A percentile compares a stretch with the other conserved stretches of the same genome.
Evolutionary conservation across 345 rosid genomes (phyloP).

Genomic region (Limnanthes douglasii): DNA sequence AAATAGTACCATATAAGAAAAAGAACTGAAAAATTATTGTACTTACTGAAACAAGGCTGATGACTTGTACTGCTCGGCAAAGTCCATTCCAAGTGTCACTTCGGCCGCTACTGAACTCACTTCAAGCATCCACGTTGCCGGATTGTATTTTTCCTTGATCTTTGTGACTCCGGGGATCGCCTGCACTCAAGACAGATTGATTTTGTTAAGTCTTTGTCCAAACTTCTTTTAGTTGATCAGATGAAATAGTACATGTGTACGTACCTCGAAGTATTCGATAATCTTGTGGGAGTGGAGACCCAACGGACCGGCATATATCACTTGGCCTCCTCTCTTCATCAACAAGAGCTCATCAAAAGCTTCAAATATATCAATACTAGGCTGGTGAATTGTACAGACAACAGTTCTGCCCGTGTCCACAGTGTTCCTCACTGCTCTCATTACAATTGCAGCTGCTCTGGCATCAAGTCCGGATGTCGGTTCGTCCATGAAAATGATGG

Average conservation of each 20-base stretch:
- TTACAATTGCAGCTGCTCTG: constrained; percentile 79
- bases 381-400: constrained; percentile 83
- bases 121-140: constrained; percentile 90
- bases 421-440: constrained; percentile 87
- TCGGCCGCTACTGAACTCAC: constrained; percentile 76
- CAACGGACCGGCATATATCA: constrained; percentile 59
- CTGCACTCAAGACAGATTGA: constrained; percentile 20
- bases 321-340: constrained; percentile 89
- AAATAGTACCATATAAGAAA: background rate
- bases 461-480: constrained; percentile 93
- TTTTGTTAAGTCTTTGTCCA: too few species aligned
- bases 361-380: constrained; percentile 82
- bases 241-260: too few species aligned
- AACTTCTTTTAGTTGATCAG: too few species aligned
- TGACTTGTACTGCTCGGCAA: constrained; percentile 48
- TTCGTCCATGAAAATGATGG: constrained; percentile 89
- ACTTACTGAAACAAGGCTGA: constrained; percentile 48
- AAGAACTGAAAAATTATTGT: background rate
- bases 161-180: constrained; percentile 41
- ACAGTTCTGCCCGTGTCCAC: constrained; percentile 86
- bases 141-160: constrained; percentile 62
- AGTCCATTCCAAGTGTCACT: constrained; percentile 47
- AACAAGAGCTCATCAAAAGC: constrained; percentile 70
- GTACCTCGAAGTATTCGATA: constrained; percentile 67
- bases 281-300: constrained; percentile 50